Evolutionary conservation across 352 stramenopile genomes (phyloP), one percentile per base, ranked within the genome.

Genomic region (Bremia lactucae): DNA sequence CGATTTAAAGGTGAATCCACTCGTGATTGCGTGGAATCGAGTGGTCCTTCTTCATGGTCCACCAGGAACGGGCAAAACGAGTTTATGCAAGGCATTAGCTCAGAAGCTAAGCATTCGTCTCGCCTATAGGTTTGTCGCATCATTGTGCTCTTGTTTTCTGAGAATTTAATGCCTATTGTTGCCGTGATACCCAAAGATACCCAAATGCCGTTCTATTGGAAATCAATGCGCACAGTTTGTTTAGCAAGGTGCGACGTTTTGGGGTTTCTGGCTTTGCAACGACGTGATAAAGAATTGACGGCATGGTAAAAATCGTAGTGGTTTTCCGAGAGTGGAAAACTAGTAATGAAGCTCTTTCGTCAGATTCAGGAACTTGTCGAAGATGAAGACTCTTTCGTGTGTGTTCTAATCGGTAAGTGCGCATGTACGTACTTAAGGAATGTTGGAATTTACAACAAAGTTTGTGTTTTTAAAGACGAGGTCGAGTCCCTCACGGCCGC

Each of bases 311-410:
- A 10, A 3, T 26, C 21, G 6, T 8, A 96, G 68, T 97, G 90
- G 90, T 97, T 97, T 63, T 95, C 79, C 13, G 90, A 96, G 52
- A 95, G 79, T 35, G 90, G 88, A 13, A 97, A 97, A 58, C 72
- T 97, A 7, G 82, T 97, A 18, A 86, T 83, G 60, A 87, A 90
- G 45, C 68, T 97, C 6, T 97, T 97, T 49, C 65, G 75, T 4
- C 75, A 95, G 52, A 90, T 97, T 25, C 65, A 87, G 38, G 86
- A 96, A 31, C 68, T 97, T 28, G 71, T 95, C 3, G 73, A 95
- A 39, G 83, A 95, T 51, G 67, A 87, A 14, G 72, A 94, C 18
- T 55, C 65, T n/a, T 62, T 97, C 2, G 67, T 97, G 24, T 95
- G 69, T 54, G 84, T 97, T 10, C 53, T 97, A 11, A 95, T 97